Evolutionary conservation across 2,329 filamentous ascomycete species (phyloP), one percentile per base, ranked within the genome.

Genomic region (Colletotrichum echinochloae): DNA sequence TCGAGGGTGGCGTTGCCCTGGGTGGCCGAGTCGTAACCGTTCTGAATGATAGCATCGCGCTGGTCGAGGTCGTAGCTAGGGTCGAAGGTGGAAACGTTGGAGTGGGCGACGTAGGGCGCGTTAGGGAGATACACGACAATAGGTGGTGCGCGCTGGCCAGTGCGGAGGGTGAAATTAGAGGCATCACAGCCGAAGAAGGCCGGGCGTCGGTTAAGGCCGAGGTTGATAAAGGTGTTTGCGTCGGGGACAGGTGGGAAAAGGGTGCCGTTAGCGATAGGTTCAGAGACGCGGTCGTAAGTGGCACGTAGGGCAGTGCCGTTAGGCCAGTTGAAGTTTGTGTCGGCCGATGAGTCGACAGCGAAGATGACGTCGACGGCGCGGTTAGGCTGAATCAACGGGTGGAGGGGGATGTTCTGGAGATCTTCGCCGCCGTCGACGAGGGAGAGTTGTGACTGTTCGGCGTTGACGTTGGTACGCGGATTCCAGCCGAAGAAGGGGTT

Each of bases 71-170:
- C 85, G 85, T 95, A 94, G 49, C 81, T 80, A 46, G 90, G 84
- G 71, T 90, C 85, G 79, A 92, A 95, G 59, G 95, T 98, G 2
- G 91, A 92, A 8, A 92, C 87, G 83, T 98, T 98, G 79, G 91
- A 92, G 73, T 86, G 82, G 78, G 88, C 88, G 56, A 91, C 87
- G 82, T 97, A 97, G 1, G 94, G 95, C 28, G 91, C 86, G 78
- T 95, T 96, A 71, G 96, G 94, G 55, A 98, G 80, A 83, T 99
- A 99, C 73, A 97, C 93, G 72, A 97, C 84, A 1, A 97, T 81
- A 0, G 94, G 94, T 0, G 87, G 81, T 71, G 87, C 86, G 2
- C 81, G 83, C 66, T 72, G 68, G 48, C 26, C 28, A 35, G 79
- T 74, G 0, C 88, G 87, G 28, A 89, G 85, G 75, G 85, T 84